These are phyloP conservation scores for Didymosphaeria variabile DNA, from an alignment of 2,329 filamentous ascomycete genomes.

Conservation along the genomic window DNA sequence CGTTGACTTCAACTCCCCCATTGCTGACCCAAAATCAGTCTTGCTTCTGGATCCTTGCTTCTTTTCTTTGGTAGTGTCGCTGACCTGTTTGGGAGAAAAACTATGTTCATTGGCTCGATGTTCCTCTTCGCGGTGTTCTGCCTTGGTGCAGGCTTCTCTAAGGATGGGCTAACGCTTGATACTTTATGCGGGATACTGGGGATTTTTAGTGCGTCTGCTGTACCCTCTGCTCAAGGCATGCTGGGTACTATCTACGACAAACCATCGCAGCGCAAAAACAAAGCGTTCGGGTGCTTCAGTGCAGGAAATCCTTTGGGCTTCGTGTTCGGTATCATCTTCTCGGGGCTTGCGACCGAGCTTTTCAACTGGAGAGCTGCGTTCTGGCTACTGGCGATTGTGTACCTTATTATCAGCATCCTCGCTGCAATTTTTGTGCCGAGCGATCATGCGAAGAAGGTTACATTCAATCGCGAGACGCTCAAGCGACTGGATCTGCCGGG, in stretches of 20 bases:
- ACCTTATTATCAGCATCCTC: conserved; percentile 65
- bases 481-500: conserved; percentile 70
- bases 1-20: not conserved
- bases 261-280: conserved; percentile 70
- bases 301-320: conserved; percentile 67
- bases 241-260: conserved; percentile 70
- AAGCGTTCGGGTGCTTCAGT: conserved; percentile 70
- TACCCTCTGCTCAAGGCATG: conserved; percentile 71
- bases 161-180: conserved; percentile 67
- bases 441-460: conserved; percentile 59
- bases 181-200: conserved; percentile 71
- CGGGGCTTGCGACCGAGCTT: conserved; percentile 68
- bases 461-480: conserved; percentile 56
- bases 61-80: conserved; percentile 72
- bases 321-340: conserved; percentile 67
- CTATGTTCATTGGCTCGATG: conserved; percentile 68
- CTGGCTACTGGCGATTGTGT: conserved; percentile 70
- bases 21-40: conserved; percentile 44
- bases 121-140: conserved; percentile 66
- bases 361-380: conserved; percentile 72
- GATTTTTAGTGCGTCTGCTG: conserved; percentile 69
- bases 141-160: conserved; percentile 68
- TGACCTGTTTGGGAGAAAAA: conserved; percentile 71
- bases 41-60: conserved; percentile 71
- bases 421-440: conserved; percentile 70